Base-by-base conservation (phyloP, 371 early-diverging fungal species). In the Syncephalastrum sp. region DNA sequence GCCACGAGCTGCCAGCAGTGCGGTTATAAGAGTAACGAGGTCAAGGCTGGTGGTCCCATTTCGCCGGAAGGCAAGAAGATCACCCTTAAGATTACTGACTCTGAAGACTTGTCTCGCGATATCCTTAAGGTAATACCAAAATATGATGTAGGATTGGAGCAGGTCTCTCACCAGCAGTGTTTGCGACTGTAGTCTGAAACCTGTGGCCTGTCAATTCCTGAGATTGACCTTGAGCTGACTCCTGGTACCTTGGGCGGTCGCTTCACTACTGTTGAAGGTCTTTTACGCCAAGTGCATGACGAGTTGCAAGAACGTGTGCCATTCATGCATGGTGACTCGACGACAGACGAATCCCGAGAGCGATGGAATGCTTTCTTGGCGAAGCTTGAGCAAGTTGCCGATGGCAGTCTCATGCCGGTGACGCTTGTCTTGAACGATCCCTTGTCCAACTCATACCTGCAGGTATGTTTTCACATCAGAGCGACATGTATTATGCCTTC, bases 201-300 rank as follows among this genome's bases (percentile, higher is more conserved):
- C 2, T 94, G 97, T 69, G 91, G 93, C 48, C 71, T 97, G 59
- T 74, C 67, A 2, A 91, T 97, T 55, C 96, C 97, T 17, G 97
- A 96, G 66, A 85, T 95, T 54, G 86, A 94, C 33, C 72, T 96
- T 43, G 88, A 90, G 63, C 60, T 93, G 68, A 78, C 86, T 4
- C 77, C 87, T n/a, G 96, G 96, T 48, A 96, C 97, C 1, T 77
- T 96, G 61, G 97, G 96, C 51, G 97, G 97, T n/a, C 85, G 93
- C 15, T 97, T 96, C 70, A 97, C 97, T 1, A 97, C 97, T 0
- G 87, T 97, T 17, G 97, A 97, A 76, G 97, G 97, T 10, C 79
- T 97, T 53, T 69, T 97, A 63, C 72, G 85, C 43, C 94, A 96
- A 72, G 91, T 96, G 3, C 83, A 92, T 54, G 90, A 92, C 7